These are phyloP conservation scores for Aureoboletus auriporus DNA, from an alignment of 768 basidiomycete species.

Conservation along the genomic window DNA sequence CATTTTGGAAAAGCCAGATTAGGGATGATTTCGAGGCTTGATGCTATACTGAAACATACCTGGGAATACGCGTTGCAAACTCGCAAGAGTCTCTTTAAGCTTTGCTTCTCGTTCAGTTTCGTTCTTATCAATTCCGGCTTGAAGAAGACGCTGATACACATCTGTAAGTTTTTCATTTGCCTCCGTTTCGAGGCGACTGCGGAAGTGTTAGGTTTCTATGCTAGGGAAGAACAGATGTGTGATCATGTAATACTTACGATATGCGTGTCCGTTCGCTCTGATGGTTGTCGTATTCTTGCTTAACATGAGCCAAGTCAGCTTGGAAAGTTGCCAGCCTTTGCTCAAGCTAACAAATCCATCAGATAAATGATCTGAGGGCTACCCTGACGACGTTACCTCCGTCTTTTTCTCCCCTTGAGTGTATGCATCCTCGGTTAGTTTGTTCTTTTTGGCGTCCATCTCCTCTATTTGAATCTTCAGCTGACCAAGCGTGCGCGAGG, in stretches of 20 bases:
- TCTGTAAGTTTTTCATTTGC: conserved; percentile 87
- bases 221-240: background rate
- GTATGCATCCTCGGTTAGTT: conserved; percentile 51
- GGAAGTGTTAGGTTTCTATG: background rate
- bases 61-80: conserved; percentile 85
- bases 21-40: background rate
- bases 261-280: conserved; percentile 81
- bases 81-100: conserved; percentile 82
- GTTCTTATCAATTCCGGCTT: conserved; percentile 85
- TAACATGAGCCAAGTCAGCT: conserved; percentile 57
- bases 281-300: conserved; percentile 79
- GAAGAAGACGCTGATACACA: conserved; percentile 77
- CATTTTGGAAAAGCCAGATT: background rate
- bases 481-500: conserved; percentile 57
- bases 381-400: conserved; percentile 40
- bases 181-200: conserved; percentile 85
- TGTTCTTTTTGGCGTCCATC: conserved; percentile 52
- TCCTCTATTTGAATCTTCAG: conserved; percentile 68
- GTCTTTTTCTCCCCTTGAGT: conserved; percentile 47
- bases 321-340: conserved; percentile 53
- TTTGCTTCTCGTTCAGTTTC: conserved; percentile 81
- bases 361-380: background rate
- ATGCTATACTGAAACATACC: conserved; percentile 39
- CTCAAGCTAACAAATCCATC: conserved; percentile 42
- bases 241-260: conserved; percentile 39